phyloP scores from a whole-genome alignment of 1,284 basidiomycete genomes.

The Golubevia pallescens region DNA sequence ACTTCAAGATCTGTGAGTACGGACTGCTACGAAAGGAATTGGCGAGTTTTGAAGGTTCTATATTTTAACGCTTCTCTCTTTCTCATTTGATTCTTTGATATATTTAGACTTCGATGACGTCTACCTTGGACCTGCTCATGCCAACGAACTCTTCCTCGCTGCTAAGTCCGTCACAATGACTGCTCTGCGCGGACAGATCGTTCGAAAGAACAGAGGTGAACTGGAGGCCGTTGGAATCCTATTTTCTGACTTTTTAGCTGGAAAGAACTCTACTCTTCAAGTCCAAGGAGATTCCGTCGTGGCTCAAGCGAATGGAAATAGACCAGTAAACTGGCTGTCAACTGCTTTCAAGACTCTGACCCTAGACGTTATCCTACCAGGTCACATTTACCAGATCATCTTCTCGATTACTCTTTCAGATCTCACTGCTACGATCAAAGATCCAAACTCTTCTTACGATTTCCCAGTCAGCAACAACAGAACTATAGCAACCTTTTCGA shows the following conservation, averaged over 20 bases:
- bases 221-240: slow-evolving; percentile 47
- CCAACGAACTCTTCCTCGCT: slow-evolving; percentile 49
- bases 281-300: slow-evolving; percentile 45
- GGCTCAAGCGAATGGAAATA: slow-evolving; percentile 42
- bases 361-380: slow-evolving; percentile 39
- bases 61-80: too few species aligned
- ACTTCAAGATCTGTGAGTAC: slow-evolving; percentile 58
- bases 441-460: background rate
- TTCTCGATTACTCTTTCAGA: slow-evolving; percentile 53
- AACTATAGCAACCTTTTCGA: slow-evolving; percentile 53
- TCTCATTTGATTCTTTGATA: too few species aligned
- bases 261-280: slow-evolving; percentile 36
- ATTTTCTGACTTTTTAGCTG: slow-evolving; percentile 54
- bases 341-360: slow-evolving; percentile 48
- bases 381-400: slow-evolving; percentile 57
- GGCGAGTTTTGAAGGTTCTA: too few species aligned
- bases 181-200: slow-evolving; percentile 37
- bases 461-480: slow-evolving; percentile 24
- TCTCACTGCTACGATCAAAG: slow-evolving; percentile 36
- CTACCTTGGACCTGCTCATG: slow-evolving; percentile 34
- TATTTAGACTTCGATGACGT: too few species aligned
- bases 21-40: too few species aligned
- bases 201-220: slow-evolving; percentile 31
- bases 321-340: slow-evolving; percentile 53
- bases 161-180: slow-evolving; percentile 35